Base-by-base conservation (phyloP, 495 filamentous ascomycete species). In the Talaromyces proteolyticus region DNA sequence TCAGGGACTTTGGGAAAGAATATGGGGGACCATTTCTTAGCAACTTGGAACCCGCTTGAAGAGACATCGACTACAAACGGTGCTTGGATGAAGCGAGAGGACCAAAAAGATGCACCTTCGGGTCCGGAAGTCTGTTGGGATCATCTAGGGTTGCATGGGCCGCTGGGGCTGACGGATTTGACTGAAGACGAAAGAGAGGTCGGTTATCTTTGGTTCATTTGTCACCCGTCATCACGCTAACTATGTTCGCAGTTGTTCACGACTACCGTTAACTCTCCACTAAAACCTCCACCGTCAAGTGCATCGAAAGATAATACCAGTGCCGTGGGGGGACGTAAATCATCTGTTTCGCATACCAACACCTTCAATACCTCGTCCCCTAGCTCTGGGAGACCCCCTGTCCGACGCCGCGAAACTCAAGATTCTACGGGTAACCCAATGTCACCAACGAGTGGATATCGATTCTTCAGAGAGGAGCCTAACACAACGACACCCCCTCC, bases 91-190 rank as follows among this genome's bases (percentile, higher is more conserved):
- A 88, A 86, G 64, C 76, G 78, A 56, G 79, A 84, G 45, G 88
- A 95, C 34, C 67, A 72, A 18, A 79, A 80, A 53, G 82, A 85
- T 25, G 67, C 69, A 51, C 72, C 80, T 49, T 66, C 74, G 60
- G 90, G 83, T 41, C 86, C 82, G 1, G 88, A 91, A 52, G 74
- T 91, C 42, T 97, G 94, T 61, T 98, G 94, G 93, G 92, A 96
- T 58, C 67, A 79, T 47, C 76, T 79, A 40, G 92, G 91, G 25
- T 75, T 73, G 50, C 71, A 85, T 22, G 79, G 81, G 51, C 91
- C 92, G 14, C 68, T 97, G 46, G 80, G 80, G 29, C 60, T 96
- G 46, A 72, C 81, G 58, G 82, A 87, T 45, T 84, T 95, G 84
- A 84, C 82, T 16, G 77, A 87, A 11, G 84, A 89, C 48, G 93